Base-by-base conservation (phyloP, 768 basidiomycete genomes). In the Calocera viscosa region DNA sequence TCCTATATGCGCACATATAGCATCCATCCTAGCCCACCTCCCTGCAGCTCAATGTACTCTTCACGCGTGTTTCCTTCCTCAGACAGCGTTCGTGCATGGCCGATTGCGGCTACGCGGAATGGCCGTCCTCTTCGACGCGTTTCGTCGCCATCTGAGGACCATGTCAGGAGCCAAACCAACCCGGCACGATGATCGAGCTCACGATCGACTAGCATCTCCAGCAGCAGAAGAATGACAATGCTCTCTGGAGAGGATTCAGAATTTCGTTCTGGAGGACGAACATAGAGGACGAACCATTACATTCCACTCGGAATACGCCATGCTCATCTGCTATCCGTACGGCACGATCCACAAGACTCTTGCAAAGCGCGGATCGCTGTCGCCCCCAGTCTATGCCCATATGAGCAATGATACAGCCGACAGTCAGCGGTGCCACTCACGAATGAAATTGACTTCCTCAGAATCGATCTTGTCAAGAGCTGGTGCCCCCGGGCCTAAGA, bases 1-100 rank as follows among this genome's bases (percentile, higher is more conserved):
- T 28, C 7, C n/a, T n/a, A 17, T 16, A 28, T 2, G 30, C 53
- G 14, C 30, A 60, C 53, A 22, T 60, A 60, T 60, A 60, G 53
- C 30, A 60, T 26, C 53, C 53, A 60, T 16, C 53, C 53, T 30
- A 60, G 53, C 5, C 53, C 53, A 30, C 53, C 53, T 5, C 53
- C 53, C 53, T 60, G 53, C 53, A 60, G 30, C 53, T 60, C 53
- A 10, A 60, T 60, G 19, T 60, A 60, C 53, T 60, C 53, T 5
- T 60, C 53, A 2, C 30, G 53, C 30, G 53, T 60, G 26, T 60
- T 60, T 30, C 53, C 53, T 19, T 60, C 53, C 22, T 60, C 53
- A 11, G 53, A 60, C 24, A 60, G 26, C 22, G 53, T 60, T 19
- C 30, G 53, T 11, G 53, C 53, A 19, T 60, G 53, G 53, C 53